Evolutionary conservation across 805 yeast species (phyloP), one percentile per base, ranked within the genome.

Genomic region (Metschnikowia arizonensis): DNA sequence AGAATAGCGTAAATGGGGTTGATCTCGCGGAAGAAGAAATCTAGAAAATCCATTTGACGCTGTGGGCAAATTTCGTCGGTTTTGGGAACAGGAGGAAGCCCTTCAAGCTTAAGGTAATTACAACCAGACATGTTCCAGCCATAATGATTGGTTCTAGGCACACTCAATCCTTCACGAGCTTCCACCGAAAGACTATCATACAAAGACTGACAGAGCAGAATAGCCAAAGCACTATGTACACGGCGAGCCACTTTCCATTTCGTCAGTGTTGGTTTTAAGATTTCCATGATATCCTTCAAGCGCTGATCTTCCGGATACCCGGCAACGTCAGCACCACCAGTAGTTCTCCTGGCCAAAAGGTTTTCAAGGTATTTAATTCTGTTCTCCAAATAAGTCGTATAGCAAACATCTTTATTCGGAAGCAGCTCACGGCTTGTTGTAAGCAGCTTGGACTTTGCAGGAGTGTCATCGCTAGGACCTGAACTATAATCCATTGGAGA

Each of bases 121-220:
- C 71, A 71, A 1, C 85, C 85, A n/a, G 75, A 66, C 77, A 80
- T 64, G 56, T 81, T 81, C 85, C 85, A 81, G 12, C 83, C 85
- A 53, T 77, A 81, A 41, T 71, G 75, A 55, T 81, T 83, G n/a
- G 72, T 64, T 37, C 85, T 60, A 4, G 85, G 85, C n/a, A 75
- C 49, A 10, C 61, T 54, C 11, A 78, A 65, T 12, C 63, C 56
- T 18, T 59, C 51, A 38, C 62, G 60, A 45, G 63, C 61, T 14
- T 67, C 65, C 5, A 61, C 61, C 7, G 64, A 51, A 8, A 78
- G 61, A 30, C 65, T 50, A 9, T 62, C 52, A 47, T 60, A 60
- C 46, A 69, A 49, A 10, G 62, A 49, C 17, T 53, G 46, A 21
- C 77, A 76, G 34, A 77, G 53, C 42, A 69, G 39, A 17, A 51